Evolutionary conservation across 2,329 filamentous ascomycete species (phyloP), one percentile per base, ranked within the genome.

Genomic region (Colletotrichum sp.): DNA sequence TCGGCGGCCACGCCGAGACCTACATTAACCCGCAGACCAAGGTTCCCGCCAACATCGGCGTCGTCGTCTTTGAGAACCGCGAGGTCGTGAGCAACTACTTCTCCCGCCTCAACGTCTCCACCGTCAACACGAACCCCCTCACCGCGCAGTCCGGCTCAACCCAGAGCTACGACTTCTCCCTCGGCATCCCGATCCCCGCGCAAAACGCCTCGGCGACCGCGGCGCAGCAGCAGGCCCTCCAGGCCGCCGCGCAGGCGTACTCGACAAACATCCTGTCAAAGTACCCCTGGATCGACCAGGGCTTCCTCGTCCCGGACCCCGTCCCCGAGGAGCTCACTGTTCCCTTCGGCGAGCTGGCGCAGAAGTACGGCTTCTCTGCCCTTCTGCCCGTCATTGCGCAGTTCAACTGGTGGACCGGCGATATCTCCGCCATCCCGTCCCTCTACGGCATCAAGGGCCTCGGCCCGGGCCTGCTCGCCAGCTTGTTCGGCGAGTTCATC

Each of bases 1-100:
- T 88, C 3, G 87, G 87, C 9, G 86, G 87, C 8, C 85, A 88
- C 72, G 84, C 83, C 0, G 79, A 87, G n/a, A 88, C 87, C 3
- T 87, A 87, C 75, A 79, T 74, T n/a, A 72, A 78, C 55, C 78
- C 77, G 4, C 49, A 69, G 12, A 78, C 72, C 36, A 62, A 65
- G 16, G 32, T 59, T 6, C 66, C 72, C 8, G 49, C 72, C 57
- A 73, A 80, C 69, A 71, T 72, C 44, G 79, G 79, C 10, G 78
- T 80, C 26, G 60, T 75, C 6, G 82, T 82, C 26, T 85, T 83
- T 67, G 79, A 84, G 55, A 84, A 84, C 77, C 80, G 81, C 15
- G 76, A 80, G 10, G 74, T 84, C 12, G 83, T 86, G 12, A 78
- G 68, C 13, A 78, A 82, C 32, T 88, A 84, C 79, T 87, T 87